These are phyloP conservation scores for Ceratocystis harringtonii DNA, from an alignment of 2,329 filamentous ascomycete genomes.

Conservation along the genomic window DNA sequence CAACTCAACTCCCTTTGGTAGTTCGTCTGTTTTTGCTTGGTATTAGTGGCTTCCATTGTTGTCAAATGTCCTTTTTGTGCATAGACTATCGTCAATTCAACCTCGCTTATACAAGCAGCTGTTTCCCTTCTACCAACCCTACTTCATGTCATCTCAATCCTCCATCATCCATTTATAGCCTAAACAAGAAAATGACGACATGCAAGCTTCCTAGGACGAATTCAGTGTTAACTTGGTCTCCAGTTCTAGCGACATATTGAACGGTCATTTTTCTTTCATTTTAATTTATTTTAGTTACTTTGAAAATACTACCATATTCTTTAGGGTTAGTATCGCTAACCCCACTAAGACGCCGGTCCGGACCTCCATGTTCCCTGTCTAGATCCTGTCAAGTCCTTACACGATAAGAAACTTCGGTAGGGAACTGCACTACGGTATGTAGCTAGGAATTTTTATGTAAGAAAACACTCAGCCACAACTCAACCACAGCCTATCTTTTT, in stretches of 20 bases:
- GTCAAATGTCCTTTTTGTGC: background rate
- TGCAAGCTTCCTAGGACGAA: background rate
- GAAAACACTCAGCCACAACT: too few species aligned
- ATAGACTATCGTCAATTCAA: background rate
- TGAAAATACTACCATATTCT: background rate
- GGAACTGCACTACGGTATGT: too few species aligned
- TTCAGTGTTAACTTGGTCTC: background rate
- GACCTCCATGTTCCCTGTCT: background rate
- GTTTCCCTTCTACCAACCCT: background rate
- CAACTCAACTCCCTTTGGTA: too few species aligned
- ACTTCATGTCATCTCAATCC: background rate
- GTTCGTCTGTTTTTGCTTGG: too few species aligned
- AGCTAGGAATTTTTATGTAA: too few species aligned
- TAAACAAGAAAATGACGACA: constrained; percentile 1
- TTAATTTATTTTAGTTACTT: background rate
- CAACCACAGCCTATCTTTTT: background rate
- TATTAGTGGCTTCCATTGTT: too few species aligned
- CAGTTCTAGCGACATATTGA: background rate
- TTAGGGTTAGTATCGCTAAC: background rate
- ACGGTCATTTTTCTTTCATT: too few species aligned
- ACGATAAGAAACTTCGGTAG: background rate
- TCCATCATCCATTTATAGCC: background rate
- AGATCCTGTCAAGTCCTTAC: background rate
- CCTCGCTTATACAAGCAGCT: background rate
- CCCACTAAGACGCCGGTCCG: constrained; percentile 1